Base-by-base conservation (phyloP, 495 filamentous ascomycete species). In the Ramalina peruviana region DNA sequence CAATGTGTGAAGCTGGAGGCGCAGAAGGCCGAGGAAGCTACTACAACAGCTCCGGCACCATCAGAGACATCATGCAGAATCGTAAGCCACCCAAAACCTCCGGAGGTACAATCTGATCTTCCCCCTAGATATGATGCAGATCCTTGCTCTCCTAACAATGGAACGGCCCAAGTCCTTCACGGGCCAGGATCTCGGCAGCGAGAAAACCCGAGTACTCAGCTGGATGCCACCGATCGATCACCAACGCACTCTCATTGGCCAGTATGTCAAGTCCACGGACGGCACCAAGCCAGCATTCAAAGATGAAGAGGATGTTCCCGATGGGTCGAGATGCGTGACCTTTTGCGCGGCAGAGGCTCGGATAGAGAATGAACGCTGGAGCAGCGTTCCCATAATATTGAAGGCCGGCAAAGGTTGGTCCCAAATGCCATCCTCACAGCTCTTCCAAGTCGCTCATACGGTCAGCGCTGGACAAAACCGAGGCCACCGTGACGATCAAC, bases 31-130 rank as follows among this genome's bases (percentile, higher is more conserved):
- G 92, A 63, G 92, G 92, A 43, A 92, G 93, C 51, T 98, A 97
- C 70, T 98, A 96, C 61, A 90, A 97, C 60, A 90, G 95, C 67
- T 95, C 95, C 60, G 92, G 92, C 58, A 95, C 96, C 63, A 93
- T 98, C 62, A 86, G 92, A 67, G 92, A 98, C 70, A 89, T 98
- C 56, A 93, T 93, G 86, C 86, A 93, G 65, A 93, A 93, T 72
- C 86, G 75, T 79, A 64, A 53, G 72, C 65, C 40, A 17, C 39
- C 12, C 6, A 6, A 7, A 21, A 17, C 20, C 3, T 12, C 26
- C 6, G 40, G 42, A 13, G 12, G 48, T 55, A 16, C 6, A 33
- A 26, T 27, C 63, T 72, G 26, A 68, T 33, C 49, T 38, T 47
- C 38, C 19, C 37, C 36, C 12, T 37, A 82, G 79, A 98, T 72